Percentiles rank a stretch among this genome's conserved stretches.
phyloP scores from a whole-genome alignment of 768 basidiomycete species.

The Kockovaella imperatae region DNA sequence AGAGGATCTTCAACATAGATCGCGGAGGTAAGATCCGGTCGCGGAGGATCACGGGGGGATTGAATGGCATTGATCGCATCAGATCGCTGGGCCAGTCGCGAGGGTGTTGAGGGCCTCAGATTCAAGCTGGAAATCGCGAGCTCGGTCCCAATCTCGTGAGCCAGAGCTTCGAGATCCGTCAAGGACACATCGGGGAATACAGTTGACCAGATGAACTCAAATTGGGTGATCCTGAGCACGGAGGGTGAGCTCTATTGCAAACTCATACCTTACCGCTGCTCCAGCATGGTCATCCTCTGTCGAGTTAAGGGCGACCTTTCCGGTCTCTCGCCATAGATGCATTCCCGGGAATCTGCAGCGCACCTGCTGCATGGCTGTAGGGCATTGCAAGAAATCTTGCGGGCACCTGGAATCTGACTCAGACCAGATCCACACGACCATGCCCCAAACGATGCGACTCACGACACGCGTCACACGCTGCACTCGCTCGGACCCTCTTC shows the following conservation, averaged over 20 bases:
- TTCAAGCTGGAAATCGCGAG: no score
- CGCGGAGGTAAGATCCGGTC: no score
- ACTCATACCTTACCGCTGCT: conserved; percentile 2
- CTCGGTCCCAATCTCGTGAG: no score
- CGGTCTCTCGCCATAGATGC: neutral
- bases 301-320: conserved; percentile 8
- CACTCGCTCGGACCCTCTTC: neutral
- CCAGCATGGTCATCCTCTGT: conserved; percentile 14
- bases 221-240: neutral
- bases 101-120: no score
- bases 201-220: conserved; percentile 10
- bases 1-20: neutral
- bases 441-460: neutral
- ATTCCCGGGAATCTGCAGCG: conserved; percentile 1
- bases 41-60: no score
- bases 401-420: conserved; percentile 4
- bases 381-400: conserved; percentile 7
- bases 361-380: conserved; percentile 6
- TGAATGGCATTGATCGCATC: no score
- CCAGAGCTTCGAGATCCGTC: neutral
- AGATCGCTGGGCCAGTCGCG: no score
- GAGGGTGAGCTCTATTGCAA: neutral
- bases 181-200: neutral
- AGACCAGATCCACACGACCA: neutral
- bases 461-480: conserved; percentile 7